These are phyloP conservation scores for Aspergillus jensenii DNA, from an alignment of 2,329 filamentous ascomycete genomes.

Conservation along the genomic window DNA sequence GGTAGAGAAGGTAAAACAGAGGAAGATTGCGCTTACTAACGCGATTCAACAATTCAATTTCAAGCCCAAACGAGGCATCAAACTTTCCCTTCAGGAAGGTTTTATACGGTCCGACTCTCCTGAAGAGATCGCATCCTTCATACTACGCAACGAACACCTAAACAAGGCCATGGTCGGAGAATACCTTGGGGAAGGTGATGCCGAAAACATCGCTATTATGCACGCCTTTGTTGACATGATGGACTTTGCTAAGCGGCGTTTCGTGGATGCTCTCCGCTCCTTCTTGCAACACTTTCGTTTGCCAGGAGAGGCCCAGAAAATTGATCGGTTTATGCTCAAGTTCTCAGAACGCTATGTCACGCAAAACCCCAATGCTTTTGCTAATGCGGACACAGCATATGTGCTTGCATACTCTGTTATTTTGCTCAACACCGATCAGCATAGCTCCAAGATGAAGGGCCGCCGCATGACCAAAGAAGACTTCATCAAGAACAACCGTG, in stretches of 20 bases:
- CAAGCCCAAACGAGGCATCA: conserved; percentile 93
- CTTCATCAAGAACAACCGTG: conserved; percentile 98
- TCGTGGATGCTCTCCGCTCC: conserved; percentile 85
- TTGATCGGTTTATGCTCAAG: conserved; percentile 98
- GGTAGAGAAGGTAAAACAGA: conserved; percentile 90
- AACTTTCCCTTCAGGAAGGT: conserved; percentile 75
- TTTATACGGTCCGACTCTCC: conserved; percentile 81
- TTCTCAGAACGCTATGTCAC: conserved; percentile 95
- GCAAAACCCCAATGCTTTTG: conserved; percentile 95
- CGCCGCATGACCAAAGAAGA: conserved; percentile 93
- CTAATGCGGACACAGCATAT: conserved; percentile 96
- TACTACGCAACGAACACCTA: conserved; percentile 76
- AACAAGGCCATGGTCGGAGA: conserved; percentile 94
- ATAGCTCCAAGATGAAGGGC: conserved; percentile 79
- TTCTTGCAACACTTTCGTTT: conserved; percentile 94
- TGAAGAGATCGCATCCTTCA: conserved; percentile 79
- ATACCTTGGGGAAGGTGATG: conserved; percentile 89
- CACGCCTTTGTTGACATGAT: conserved; percentile 95
- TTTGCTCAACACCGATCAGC: conserved; percentile 91
- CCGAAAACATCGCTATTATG: conserved; percentile 95
- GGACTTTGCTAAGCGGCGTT: conserved; percentile 88
- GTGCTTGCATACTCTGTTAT: conserved; percentile 96
- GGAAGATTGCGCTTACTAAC: conserved; percentile 88
- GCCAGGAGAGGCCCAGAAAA: conserved; percentile 96
- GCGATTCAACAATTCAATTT: conserved; percentile 93